phyloP scores from a whole-genome alignment of 2,329 filamentous ascomycete genomes.

The Corynespora cassiicola region DNA sequence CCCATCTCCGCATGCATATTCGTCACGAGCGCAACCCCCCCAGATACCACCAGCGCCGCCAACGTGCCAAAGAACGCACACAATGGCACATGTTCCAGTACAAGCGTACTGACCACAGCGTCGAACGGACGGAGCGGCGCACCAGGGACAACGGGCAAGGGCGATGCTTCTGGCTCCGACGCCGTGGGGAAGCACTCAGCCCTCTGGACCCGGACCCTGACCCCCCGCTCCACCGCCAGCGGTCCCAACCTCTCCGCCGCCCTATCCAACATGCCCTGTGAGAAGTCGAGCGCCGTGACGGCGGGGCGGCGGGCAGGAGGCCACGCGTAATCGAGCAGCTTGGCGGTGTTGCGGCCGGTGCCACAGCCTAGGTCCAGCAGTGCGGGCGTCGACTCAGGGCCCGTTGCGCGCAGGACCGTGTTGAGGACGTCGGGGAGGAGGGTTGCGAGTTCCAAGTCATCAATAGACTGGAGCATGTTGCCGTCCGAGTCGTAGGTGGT shows the following conservation, averaged over 20 bases:
- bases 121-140: constrained; percentile 44
- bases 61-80: constrained; percentile 57
- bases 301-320: constrained; percentile 28
- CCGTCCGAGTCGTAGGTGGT: constrained; percentile 69
- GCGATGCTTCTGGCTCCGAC: constrained; percentile 15
- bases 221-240: background rate
- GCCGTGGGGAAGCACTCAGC: constrained; percentile 40
- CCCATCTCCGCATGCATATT: constrained; percentile 75
- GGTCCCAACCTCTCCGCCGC: constrained; percentile 50
- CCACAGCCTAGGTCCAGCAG: constrained; percentile 71
- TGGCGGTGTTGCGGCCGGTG: constrained; percentile 68
- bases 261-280: constrained; percentile 62
- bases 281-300: constrained; percentile 64
- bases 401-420: constrained; percentile 23
- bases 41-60: constrained; percentile 48
- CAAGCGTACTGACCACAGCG: constrained; percentile 66
- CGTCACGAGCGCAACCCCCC: constrained; percentile 64
- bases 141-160: constrained; percentile 24
- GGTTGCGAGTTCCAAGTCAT: constrained; percentile 61
- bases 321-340: constrained; percentile 51
- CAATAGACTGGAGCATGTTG: constrained; percentile 70
- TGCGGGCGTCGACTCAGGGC: constrained; percentile 33
- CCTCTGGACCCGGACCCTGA: no score
- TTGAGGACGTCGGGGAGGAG: constrained; percentile 59
- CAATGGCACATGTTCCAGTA: constrained; percentile 68